Evolutionary conservation across 2,329 filamentous ascomycete species (phyloP).

Genomic region (Eutypella sp.): DNA sequence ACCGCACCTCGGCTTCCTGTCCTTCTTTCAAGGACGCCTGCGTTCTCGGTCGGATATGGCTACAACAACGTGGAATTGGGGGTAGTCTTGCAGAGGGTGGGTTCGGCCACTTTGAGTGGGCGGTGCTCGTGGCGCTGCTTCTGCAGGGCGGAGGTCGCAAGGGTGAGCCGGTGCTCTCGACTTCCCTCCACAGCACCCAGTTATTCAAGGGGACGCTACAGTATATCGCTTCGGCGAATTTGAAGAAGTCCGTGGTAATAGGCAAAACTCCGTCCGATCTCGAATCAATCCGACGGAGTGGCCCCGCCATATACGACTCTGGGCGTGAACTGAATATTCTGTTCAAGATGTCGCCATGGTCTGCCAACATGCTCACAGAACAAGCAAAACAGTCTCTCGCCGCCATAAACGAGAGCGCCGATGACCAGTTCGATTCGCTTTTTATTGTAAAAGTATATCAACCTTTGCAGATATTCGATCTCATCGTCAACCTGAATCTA

Average conservation of each 20-base stretch:
- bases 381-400: constrained; percentile 71
- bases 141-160: constrained; percentile 72
- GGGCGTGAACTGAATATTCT: constrained; percentile 71
- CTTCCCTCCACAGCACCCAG: constrained; percentile 83
- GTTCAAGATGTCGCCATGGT: constrained; percentile 88
- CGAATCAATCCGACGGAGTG: constrained; percentile 37
- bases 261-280: constrained; percentile 38
- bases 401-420: constrained; percentile 66
- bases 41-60: constrained; percentile 80
- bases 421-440: constrained; percentile 77
- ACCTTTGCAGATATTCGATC: constrained; percentile 52
- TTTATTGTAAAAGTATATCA: constrained; percentile 66
- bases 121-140: constrained; percentile 71
- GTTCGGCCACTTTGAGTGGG: constrained; percentile 92
- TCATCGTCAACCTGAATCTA: constrained; percentile 32
- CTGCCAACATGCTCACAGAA: constrained; percentile 66
- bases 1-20: constrained; percentile 64
- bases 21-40: constrained; percentile 77
- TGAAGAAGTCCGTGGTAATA: constrained; percentile 62
- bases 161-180: constrained; percentile 66
- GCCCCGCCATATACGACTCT: constrained; percentile 75
- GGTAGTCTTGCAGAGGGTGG: constrained; percentile 69
- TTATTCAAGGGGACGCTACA: constrained; percentile 94
- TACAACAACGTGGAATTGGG: constrained; percentile 79
- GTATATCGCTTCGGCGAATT: constrained; percentile 70